Evolutionary conservation across 331 rosid genomes (phyloP).

Genomic region (Erythrophleum ivorense): DNA sequence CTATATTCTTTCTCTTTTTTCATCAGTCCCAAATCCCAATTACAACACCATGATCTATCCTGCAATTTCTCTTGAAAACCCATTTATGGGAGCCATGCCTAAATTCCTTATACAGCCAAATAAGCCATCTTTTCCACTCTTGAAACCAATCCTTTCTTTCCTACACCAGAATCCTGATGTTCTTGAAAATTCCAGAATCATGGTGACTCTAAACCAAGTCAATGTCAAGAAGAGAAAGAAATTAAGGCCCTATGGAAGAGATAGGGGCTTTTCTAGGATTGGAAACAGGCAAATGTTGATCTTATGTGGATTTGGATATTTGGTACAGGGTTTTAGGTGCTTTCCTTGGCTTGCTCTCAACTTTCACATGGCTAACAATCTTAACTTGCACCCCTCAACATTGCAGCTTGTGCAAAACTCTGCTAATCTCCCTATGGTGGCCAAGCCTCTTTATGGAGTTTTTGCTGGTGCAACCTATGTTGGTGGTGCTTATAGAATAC

Average conservation of each 20-base stretch:
- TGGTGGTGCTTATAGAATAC: conserved; percentile 73
- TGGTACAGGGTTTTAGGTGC: conserved; percentile 69
- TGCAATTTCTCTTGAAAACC: conserved; percentile 27
- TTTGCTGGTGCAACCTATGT: conserved; percentile 72
- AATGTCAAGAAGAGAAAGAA: conserved; percentile 18
- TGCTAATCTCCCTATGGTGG: conserved; percentile 82
- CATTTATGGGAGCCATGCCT: conserved; percentile 28
- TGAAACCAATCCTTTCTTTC: not conserved
- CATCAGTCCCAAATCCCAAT: not conserved
- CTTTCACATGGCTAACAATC: conserved; percentile 59
- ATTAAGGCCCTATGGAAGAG: conserved; percentile 25
- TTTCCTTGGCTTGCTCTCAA: conserved; percentile 70
- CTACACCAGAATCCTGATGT: not conserved
- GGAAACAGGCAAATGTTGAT: conserved; percentile 46
- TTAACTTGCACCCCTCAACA: conserved; percentile 51
- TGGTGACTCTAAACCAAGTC: conserved; percentile 27
- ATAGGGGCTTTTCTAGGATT: conserved; percentile 24
- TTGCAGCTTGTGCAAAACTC: conserved; percentile 69
- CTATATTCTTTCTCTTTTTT: too few species aligned
- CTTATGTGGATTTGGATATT: conserved; percentile 63
- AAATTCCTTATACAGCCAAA: conserved; percentile 20
- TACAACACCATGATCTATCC: conserved; percentile 47
- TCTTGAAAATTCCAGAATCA: not conserved
- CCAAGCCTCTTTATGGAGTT: conserved; percentile 80
- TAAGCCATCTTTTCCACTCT: conserved; percentile 8